A percentile compares a stretch with the other conserved stretches of the same genome.
Evolutionary conservation across 129 eudicot genomes (phyloP).

Genomic region (Rutidosis leptorrhynchoides): DNA sequence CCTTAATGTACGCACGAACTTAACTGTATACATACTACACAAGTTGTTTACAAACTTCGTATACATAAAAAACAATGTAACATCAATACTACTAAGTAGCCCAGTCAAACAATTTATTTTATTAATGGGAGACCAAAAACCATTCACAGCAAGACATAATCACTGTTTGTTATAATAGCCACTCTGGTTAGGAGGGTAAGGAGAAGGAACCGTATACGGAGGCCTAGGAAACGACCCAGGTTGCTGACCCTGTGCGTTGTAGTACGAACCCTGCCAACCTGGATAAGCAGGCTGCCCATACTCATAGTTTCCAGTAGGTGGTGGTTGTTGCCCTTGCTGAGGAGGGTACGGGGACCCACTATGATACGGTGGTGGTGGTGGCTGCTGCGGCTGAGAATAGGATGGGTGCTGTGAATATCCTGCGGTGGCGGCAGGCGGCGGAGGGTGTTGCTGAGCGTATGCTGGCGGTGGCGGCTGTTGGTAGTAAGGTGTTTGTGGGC

Average conservation of each 20-base stretch:
- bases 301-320: constrained; percentile 52
- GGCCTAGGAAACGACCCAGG: constrained; percentile 77
- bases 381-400: constrained; percentile 43
- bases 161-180: constrained; percentile 76
- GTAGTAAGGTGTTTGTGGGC: constrained; percentile 47
- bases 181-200: constrained; percentile 84
- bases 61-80: not conserved
- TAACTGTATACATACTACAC: constrained; percentile 6
- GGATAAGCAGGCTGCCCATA: constrained; percentile 98
- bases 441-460: constrained; percentile 40
- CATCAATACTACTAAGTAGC: constrained; percentile 7
- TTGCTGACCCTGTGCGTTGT: constrained; percentile 69
- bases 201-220: constrained; percentile 67
- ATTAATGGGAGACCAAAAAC: constrained; percentile 20
- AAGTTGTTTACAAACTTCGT: constrained; percentile 14
- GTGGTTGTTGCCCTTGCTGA: constrained; percentile 61
- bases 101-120: constrained; percentile 12
- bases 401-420: constrained; percentile 37
- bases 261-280: constrained; percentile 94
- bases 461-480: constrained; percentile 55
- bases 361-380: constrained; percentile 66
- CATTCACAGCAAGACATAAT: constrained; percentile 8
- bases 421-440: constrained; percentile 41
- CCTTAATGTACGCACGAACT: constrained; percentile 22
- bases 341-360: constrained; percentile 56